Conservation (phyloP, 345 rosid species). For the Toxicodendron radicans region DNA sequence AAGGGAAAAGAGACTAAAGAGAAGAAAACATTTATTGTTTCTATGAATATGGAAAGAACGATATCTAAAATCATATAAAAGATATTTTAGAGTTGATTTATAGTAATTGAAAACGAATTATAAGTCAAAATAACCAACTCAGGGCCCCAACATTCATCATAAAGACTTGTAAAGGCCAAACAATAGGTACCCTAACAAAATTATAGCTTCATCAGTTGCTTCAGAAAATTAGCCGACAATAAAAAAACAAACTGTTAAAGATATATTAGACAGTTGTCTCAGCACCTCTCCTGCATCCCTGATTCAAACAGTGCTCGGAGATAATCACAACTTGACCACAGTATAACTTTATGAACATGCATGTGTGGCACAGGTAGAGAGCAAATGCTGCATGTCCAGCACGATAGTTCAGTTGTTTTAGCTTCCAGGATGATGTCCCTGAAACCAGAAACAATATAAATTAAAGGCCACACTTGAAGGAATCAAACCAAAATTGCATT, state of each 20-base stretch:
- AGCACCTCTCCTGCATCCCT: slow-evolving; percentile 89
- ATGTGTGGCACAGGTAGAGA: slow-evolving; percentile 53
- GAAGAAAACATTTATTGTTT: background rate
- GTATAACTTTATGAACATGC: slow-evolving; percentile 73
- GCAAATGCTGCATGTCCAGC: slow-evolving; percentile 58
- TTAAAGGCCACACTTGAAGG: background rate
- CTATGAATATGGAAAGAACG: background rate
- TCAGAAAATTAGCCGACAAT: background rate
- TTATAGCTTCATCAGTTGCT: slow-evolving; percentile 5
- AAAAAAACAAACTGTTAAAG: background rate
- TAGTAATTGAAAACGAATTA: background rate
- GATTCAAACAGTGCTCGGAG: slow-evolving; percentile 75
- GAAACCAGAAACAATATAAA: slow-evolving; percentile 29
- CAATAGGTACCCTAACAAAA: background rate
- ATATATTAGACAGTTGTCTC: background rate
- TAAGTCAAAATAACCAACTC: slow-evolving; percentile 1
- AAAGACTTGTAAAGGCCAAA: background rate
- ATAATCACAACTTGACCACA: slow-evolving; percentile 72
- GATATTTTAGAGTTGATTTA: slow-evolving; percentile 1
- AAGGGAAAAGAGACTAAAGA: background rate
- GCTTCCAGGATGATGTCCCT: slow-evolving; percentile 85
- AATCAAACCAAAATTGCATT: background rate
- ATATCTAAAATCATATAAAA: background rate
- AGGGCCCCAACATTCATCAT: background rate
- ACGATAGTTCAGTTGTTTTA: slow-evolving; percentile 37